Percentiles rank a stretch among this genome's conserved stretches.
These are phyloP conservation scores for Pleurostoma richardsiae DNA, from an alignment of 2,329 filamentous ascomycete species.

Conservation along the genomic window DNA sequence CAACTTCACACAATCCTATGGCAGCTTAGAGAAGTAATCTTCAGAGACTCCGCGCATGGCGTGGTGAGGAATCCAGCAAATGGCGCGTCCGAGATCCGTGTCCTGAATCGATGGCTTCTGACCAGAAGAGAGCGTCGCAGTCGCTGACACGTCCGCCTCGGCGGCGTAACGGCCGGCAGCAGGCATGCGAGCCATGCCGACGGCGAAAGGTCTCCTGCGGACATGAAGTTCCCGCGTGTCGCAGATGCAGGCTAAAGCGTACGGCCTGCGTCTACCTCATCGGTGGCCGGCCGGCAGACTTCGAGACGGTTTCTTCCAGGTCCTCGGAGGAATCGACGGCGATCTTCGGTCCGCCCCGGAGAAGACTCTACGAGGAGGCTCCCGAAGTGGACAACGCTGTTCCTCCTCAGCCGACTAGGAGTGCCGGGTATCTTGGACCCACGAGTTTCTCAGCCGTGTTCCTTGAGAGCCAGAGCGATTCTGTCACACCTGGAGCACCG, in stretches of 20 bases:
- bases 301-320: neutral
- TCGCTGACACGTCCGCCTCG: conserved; percentile 3
- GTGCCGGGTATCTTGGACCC: conserved; percentile 37
- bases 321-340: neutral
- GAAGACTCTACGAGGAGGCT: neutral
- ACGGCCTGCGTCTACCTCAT: conserved; percentile 29
- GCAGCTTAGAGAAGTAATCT: no score
- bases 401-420: neutral
- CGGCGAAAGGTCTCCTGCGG: conserved; percentile 38
- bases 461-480: conserved; percentile 32
- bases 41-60: no score
- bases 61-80: no score
- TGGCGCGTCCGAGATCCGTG: no score
- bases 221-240: conserved; percentile 31
- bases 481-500: conserved; percentile 23
- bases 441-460: conserved; percentile 36
- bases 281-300: neutral
- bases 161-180: conserved; percentile 9
- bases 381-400: neutral
- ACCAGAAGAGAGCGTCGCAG: no score
- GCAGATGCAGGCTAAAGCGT: conserved; percentile 28
- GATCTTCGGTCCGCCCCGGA: neutral
- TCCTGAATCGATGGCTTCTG: no score
- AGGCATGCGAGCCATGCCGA: conserved; percentile 29
- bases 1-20: no score